phyloP scores from a whole-genome alignment of 2,329 filamentous ascomycete genomes.

The Cadophora malorum region DNA sequence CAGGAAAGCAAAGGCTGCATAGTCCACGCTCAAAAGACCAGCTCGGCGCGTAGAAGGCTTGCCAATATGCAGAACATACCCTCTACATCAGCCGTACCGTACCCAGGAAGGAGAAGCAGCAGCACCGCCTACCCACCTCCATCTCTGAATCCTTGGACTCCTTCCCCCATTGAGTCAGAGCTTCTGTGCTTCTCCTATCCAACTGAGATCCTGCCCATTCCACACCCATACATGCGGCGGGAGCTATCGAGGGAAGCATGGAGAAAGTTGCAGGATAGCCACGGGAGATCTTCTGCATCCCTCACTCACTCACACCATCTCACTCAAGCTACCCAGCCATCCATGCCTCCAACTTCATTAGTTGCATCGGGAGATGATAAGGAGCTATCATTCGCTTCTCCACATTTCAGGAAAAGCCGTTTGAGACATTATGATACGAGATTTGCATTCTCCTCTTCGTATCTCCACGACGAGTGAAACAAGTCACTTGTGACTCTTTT shows the following conservation, averaged over 20 bases:
- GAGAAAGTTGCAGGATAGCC: conserved; percentile 20
- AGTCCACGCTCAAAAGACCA: conserved; percentile 15
- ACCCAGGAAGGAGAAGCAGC: not conserved
- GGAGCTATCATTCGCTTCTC: not conserved
- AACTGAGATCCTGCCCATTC: conserved; percentile 12
- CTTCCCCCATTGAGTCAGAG: conserved; percentile 3
- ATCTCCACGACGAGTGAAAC: not conserved
- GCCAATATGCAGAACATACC: conserved; percentile 30
- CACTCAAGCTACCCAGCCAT: not conserved
- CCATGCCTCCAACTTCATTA: conserved; percentile 1
- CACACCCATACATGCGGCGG: conserved; percentile 18
- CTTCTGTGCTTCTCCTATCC: conserved; percentile 5
- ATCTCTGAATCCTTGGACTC: conserved; percentile 13
- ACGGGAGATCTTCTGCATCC: conserved; percentile 28
- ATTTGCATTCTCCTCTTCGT: conserved; percentile 9
- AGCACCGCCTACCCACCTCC: conserved; percentile 15
- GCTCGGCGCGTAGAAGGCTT: conserved; percentile 30
- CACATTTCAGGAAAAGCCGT: conserved; percentile 6
- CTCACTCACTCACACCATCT: conserved; percentile 14
- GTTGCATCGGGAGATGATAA: conserved; percentile 14
- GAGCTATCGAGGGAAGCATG: conserved; percentile 22
- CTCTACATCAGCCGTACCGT: conserved; percentile 22
- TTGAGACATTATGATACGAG: conserved; percentile 20
- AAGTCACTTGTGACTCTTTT: conserved; percentile 16
- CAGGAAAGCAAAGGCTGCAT: not conserved